Evolutionary conservation across 164 flowering plant species (phyloP).

Genomic region (Amborella trichopoda): DNA sequence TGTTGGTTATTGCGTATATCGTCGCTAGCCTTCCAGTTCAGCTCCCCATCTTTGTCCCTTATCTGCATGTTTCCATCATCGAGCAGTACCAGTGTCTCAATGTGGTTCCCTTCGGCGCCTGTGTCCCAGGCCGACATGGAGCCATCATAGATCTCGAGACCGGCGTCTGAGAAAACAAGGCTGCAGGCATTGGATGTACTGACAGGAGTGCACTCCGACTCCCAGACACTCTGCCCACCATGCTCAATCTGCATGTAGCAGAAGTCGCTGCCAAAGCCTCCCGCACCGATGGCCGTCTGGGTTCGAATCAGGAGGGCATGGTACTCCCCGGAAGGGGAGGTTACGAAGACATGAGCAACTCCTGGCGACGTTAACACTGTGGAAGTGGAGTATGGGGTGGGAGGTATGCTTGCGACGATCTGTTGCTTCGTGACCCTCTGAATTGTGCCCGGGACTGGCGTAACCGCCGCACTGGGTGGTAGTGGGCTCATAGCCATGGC

Average conservation of each 20-base stretch:
- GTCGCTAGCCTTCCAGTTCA: conserved; percentile 28
- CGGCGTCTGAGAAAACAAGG: conserved; percentile 25
- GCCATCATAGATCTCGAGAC: conserved; percentile 34
- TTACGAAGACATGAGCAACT: conserved; percentile 18
- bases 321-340: conserved; percentile 31
- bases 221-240: conserved; percentile 22
- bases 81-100: conserved; percentile 23
- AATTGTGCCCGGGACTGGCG: conserved; percentile 21
- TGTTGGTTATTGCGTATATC: conserved; percentile 18
- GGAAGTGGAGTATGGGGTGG: conserved; percentile 8
- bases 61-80: conserved; percentile 33
- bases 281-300: conserved; percentile 21
- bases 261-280: conserved; percentile 29
- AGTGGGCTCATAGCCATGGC: too few relatives aligned
- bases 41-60: conserved; percentile 22
- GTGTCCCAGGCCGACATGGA: conserved; percentile 27
- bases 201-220: conserved; percentile 27
- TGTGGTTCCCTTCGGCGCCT: conserved; percentile 15
- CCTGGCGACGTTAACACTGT: conserved; percentile 3
- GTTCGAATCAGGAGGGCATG: conserved; percentile 20
- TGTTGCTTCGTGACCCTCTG: conserved; percentile 24
- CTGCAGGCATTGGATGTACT: conserved; percentile 26
- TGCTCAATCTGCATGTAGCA: conserved; percentile 31
- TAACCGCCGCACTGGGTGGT: too few relatives aligned
- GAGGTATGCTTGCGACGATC: conserved; percentile 24